Evolutionary conservation across 495 filamentous ascomycete genomes (phyloP), one percentile per base, ranked within the genome.

Genomic region (Pyrenula aspistea): DNA sequence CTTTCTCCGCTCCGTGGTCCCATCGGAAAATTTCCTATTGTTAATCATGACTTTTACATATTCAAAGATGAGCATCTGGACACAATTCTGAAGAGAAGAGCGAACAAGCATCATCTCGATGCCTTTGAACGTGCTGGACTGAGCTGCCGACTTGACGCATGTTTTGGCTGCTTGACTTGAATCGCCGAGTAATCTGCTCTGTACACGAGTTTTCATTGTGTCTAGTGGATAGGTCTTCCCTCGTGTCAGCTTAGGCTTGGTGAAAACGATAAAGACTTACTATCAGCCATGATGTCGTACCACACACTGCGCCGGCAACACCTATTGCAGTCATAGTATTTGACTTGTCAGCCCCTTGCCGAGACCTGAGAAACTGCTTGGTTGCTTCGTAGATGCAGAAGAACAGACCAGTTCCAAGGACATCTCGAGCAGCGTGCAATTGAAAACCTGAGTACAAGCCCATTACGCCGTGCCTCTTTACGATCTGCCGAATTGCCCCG

Each of bases 331-430:
- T 20, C n/a, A 24, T 20, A 21, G 50, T 52, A 24, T 52, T 52
- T 20, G 50, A 20, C 50, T 52, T 52, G n/a, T 52, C 50, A 73
- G 60, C 55, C 73, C 68, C 47, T 70, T 90, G 25, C 85, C 83
- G 48, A 91, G 80, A 21, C 20, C 19, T 52, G 19, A 52, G n/a
- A 49, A 93, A 64, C 67, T 95, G 88, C 69, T 96, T 96, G 56
- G 83, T 82, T 60, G 84, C 88, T 65, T 96, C 91, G 65, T 96
- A 96, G 59, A 90, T 87, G 56, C 85, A 83, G 64, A 96, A 96
- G 67, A 96, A 96, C 55, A 95, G 84, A 1, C 79, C 89, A 1
- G 91, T 93, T 22, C 91, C 91, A 52, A 95, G 77, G 0, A 88
- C 93, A 65, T 96, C 91, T 51, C 91, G 82, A 65, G 94, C 81